phyloP scores from a whole-genome alignment of 2,329 filamentous ascomycete species.

The Colletotrichum lupini region DNA sequence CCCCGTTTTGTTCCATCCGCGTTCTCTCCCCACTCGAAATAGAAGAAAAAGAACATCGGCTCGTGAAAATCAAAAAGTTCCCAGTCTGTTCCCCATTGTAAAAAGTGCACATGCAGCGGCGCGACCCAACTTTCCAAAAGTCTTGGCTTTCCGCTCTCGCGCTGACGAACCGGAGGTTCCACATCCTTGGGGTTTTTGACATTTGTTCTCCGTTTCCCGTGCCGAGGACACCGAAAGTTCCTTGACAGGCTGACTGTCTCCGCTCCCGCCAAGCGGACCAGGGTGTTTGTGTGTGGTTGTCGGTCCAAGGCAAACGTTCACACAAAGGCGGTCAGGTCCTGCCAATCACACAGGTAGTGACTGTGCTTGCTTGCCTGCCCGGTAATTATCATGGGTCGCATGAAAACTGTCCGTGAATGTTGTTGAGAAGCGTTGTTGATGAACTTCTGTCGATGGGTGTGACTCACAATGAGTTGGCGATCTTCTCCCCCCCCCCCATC shows the following conservation, averaged over 20 bases:
- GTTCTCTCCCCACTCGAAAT: slow-evolving; percentile 5
- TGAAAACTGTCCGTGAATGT: neutral
- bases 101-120: slow-evolving; percentile 11
- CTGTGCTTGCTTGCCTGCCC: neutral
- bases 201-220: neutral
- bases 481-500: neutral
- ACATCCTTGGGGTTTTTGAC: neutral
- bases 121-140: neutral
- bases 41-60: neutral
- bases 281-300: neutral
- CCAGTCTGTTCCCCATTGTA: neutral
- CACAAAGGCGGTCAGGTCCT: slow-evolving; percentile 25
- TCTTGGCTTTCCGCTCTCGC: slow-evolving; percentile 2
- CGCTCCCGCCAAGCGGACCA: slow-evolving; percentile 14
- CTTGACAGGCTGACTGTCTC: neutral
- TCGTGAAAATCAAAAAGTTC: neutral
- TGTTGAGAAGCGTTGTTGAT: neutral
- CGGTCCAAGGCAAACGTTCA: neutral
- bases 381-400: neutral
- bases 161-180: slow-evolving; percentile 9
- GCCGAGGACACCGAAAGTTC: slow-evolving; percentile 21
- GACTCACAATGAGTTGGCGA: slow-evolving; percentile 31
- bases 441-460: slow-evolving; percentile 2
- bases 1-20: neutral
- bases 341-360: neutral